phyloP scores from a whole-genome alignment of 306 rosid species.

The Ormosia semicastrata region DNA sequence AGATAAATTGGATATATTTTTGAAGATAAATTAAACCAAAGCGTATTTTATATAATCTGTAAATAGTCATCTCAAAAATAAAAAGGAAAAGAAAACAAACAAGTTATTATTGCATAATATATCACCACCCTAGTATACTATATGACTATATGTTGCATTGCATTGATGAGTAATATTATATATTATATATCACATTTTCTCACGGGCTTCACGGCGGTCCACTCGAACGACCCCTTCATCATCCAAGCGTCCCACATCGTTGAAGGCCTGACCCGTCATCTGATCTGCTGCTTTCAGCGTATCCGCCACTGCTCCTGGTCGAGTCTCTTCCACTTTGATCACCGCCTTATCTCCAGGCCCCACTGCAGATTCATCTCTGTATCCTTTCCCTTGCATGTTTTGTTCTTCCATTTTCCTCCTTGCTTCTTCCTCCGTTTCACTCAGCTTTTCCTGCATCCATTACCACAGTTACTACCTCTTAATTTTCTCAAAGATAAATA shows the following conservation, averaged over 20 bases:
- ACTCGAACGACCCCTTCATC: constrained; percentile 38
- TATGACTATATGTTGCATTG: neutral
- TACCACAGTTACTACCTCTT: neutral
- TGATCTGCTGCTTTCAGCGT: constrained; percentile 52
- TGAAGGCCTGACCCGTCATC: constrained; percentile 61
- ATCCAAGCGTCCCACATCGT: constrained; percentile 54
- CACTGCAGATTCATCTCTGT: neutral
- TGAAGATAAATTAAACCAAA: neutral
- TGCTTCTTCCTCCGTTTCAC: constrained; percentile 43
- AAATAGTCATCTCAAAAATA: too few relatives aligned
- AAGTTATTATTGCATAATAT: neutral
- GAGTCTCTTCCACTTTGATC: constrained; percentile 38
- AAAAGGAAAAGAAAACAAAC: neutral
- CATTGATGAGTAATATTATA: neutral
- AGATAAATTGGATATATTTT: neutral
- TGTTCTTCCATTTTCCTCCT: constrained; percentile 49
- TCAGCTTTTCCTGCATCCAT: constrained; percentile 54
- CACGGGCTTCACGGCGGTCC: constrained; percentile 24
- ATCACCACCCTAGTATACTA: neutral
- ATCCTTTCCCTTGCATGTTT: constrained; percentile 30
- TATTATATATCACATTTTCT: constrained; percentile 23
- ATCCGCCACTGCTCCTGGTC: constrained; percentile 46
- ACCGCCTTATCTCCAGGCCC: constrained; percentile 24
- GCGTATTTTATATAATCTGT: neutral
- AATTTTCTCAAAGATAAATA: neutral